Evolutionary conservation across 2,329 filamentous ascomycete species (phyloP).

Genomic region (Blastomyces gilchristii): DNA sequence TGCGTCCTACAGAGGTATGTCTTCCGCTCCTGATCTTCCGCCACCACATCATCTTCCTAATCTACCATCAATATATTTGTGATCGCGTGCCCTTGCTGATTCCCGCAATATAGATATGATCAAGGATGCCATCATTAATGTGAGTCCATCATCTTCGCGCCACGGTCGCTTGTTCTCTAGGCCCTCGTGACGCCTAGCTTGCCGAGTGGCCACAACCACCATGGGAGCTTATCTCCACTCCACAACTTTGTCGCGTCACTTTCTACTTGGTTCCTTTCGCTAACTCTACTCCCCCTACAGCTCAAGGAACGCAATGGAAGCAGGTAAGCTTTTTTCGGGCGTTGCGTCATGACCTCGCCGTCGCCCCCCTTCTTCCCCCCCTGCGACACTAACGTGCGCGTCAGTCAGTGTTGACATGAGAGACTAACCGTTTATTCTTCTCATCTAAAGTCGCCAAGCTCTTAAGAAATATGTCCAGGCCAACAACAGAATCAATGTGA

Average conservation of each 20-base stretch:
- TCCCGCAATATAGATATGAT: constrained; percentile 53
- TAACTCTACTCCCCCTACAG: constrained; percentile 44
- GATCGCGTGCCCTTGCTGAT: constrained; percentile 49
- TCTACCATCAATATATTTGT: constrained; percentile 28
- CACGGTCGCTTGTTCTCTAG: constrained; percentile 24
- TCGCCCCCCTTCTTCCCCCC: constrained; percentile 11
- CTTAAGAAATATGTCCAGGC: constrained; percentile 65
- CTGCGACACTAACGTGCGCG: background rate
- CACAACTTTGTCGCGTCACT: constrained; percentile 18
- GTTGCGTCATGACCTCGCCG: constrained; percentile 11
- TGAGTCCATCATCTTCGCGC: constrained; percentile 49
- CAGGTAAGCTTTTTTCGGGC: constrained; percentile 46
- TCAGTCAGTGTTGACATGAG: background rate
- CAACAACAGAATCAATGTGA: constrained; percentile 53
- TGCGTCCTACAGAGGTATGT: constrained; percentile 57
- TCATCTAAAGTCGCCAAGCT: constrained; percentile 50
- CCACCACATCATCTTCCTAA: constrained; percentile 36
- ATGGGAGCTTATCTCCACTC: constrained; percentile 4
- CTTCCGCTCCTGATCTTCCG: constrained; percentile 31
- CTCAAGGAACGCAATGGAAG: constrained; percentile 61
- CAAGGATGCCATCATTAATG: constrained; percentile 60
- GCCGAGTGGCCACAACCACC: constrained; percentile 6
- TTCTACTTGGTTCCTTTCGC: constrained; percentile 27
- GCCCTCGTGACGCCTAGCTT: constrained; percentile 28
- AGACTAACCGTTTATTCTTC: constrained; percentile 4